Conservation (phyloP, 805 yeast species). For the Scheffersomyces stipitis region DNA sequence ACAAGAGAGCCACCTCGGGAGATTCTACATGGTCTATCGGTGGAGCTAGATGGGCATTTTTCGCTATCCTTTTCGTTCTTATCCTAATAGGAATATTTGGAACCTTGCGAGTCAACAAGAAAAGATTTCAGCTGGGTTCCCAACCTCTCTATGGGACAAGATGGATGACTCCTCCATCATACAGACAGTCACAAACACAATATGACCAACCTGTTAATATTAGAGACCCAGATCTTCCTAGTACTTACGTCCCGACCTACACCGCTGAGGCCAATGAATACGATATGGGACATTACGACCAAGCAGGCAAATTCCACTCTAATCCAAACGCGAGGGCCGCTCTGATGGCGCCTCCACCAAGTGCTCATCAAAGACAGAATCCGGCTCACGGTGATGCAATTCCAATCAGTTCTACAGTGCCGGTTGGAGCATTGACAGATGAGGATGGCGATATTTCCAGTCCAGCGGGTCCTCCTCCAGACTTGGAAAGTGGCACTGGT, state of each 20-base stretch:
- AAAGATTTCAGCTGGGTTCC: conserved; percentile 48
- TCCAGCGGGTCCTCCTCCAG: not conserved
- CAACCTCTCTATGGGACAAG: conserved; percentile 73
- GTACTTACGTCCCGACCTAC: conserved; percentile 63
- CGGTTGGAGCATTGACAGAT: conserved; percentile 5
- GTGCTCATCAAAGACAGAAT: conserved; percentile 21
- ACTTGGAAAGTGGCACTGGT: not conserved
- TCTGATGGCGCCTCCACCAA: conserved; percentile 14
- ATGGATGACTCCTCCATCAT: conserved; percentile 87
- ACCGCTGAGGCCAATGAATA: conserved; percentile 64
- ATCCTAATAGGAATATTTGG: conserved; percentile 46
- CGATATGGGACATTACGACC: conserved; percentile 79
- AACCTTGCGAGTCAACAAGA: conserved; percentile 55
- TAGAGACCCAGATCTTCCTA: conserved; percentile 41
- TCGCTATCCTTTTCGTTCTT: conserved; percentile 57
- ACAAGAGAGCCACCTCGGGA: conserved; percentile 5
- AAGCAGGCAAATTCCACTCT: conserved; percentile 47
- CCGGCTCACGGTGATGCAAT: conserved; percentile 13
- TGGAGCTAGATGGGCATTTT: conserved; percentile 62
- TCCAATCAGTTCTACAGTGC: conserved; percentile 12
- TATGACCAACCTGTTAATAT: conserved; percentile 42
- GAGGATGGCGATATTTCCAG: conserved; percentile 1
- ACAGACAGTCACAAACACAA: conserved; percentile 62
- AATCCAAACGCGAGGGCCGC: conserved; percentile 30
- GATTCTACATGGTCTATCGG: conserved; percentile 17